Evolutionary conservation across 345 rosid genomes (phyloP).

Genomic region (Cardamine resedifolia): DNA sequence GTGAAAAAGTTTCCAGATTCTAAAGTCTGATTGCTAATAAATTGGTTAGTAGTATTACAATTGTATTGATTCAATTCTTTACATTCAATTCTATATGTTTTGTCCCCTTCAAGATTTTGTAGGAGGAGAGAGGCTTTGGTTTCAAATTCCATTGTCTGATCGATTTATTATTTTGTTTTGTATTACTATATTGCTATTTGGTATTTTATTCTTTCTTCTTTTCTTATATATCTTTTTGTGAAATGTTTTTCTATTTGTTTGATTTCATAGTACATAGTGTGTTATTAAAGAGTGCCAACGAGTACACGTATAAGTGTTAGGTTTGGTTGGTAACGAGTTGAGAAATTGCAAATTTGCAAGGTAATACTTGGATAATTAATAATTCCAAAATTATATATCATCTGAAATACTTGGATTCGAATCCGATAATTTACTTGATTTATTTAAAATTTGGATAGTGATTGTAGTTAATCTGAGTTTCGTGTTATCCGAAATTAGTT

Average conservation of each 20-base stretch:
- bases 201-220: not conserved
- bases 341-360: no score
- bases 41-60: slow-evolving; percentile 32
- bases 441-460: not conserved
- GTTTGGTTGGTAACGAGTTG: no score
- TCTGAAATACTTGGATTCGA: no score
- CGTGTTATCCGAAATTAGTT: not conserved
- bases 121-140: slow-evolving; percentile 21
- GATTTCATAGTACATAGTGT: not conserved
- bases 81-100: slow-evolving; percentile 29
- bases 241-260: not conserved
- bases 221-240: not conserved
- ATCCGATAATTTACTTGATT: not conserved
- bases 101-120: slow-evolving; percentile 16
- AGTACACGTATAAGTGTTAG: not conserved
- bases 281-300: no score
- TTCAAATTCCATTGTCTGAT: slow-evolving; percentile 6
- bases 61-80: slow-evolving; percentile 35
- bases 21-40: not conserved
- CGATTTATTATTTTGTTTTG: slow-evolving; percentile 9
- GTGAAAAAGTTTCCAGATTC: slow-evolving; percentile 18
- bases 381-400: no score
- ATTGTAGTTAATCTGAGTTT: not conserved
- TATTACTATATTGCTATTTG: not conserved
- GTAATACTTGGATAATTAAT: no score